Percentiles rank a stretch among this genome's conserved stretches.
These are phyloP conservation scores for Mycena pura DNA, from an alignment of 768 basidiomycete species.

Conservation along the genomic window DNA sequence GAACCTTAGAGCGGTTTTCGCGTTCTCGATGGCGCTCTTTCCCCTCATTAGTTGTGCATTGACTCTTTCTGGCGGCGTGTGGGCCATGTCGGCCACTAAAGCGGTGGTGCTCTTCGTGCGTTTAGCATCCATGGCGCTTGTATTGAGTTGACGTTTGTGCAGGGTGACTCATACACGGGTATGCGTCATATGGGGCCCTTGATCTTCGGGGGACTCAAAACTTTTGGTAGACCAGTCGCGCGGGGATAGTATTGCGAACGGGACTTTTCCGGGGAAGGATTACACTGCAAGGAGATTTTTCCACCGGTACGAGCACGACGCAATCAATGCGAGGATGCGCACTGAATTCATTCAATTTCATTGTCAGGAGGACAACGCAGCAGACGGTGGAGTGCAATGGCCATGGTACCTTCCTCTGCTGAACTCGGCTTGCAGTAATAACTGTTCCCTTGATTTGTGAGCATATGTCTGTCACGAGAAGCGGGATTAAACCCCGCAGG, in stretches of 20 bases:
- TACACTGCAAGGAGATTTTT: constrained; percentile 33
- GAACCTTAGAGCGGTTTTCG: no score
- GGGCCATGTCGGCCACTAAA: constrained; percentile 11
- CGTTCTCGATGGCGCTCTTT: no score
- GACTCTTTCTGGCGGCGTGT: not conserved
- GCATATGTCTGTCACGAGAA: not conserved
- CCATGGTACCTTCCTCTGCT: constrained; percentile 22
- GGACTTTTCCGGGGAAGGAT: constrained; percentile 30
- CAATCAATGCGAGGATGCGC: not conserved
- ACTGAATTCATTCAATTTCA: not conserved
- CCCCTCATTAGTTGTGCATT: no score
- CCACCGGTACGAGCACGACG: constrained; percentile 24
- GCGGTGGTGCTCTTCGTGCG: constrained; percentile 22
- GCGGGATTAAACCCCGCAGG: not conserved
- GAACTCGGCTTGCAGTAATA: not conserved
- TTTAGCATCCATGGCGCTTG: not conserved
- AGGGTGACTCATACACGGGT: constrained; percentile 27
- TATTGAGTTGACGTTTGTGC: not conserved
- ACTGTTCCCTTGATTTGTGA: constrained; percentile 23
- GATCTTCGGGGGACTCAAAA: not conserved
- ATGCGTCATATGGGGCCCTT: not conserved
- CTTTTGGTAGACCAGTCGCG: constrained; percentile 31
- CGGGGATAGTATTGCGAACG: constrained; percentile 30
- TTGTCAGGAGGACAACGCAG: constrained; percentile 29
- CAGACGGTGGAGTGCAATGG: constrained; percentile 34